Conservation (phyloP, 768 basidiomycete genomes). For the Phylloporus sp. region DNA sequence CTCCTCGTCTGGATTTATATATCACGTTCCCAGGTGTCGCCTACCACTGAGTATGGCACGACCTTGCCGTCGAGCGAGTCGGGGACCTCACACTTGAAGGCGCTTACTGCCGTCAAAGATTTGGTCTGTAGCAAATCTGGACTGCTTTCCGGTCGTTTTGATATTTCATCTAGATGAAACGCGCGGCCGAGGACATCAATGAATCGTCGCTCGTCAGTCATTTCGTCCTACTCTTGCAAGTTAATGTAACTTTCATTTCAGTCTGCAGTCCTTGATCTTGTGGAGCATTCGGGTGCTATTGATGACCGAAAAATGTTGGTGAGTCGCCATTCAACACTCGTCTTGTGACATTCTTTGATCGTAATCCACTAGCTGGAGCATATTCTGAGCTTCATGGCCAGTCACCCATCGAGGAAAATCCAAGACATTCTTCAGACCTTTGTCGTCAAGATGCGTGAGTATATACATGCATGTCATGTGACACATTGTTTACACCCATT, state of each 20-base stretch:
- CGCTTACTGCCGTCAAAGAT: conserved; percentile 28
- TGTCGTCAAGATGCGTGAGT: conserved; percentile 55
- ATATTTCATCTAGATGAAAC: conserved; percentile 22
- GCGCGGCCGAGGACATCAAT: conserved; percentile 29
- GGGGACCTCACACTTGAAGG: conserved; percentile 18
- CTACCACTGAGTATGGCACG: conserved; percentile 9
- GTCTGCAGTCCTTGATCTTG: conserved; percentile 58
- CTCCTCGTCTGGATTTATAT: neutral
- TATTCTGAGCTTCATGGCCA: conserved; percentile 57
- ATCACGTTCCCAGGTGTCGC: conserved; percentile 10
- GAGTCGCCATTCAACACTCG: conserved; percentile 21
- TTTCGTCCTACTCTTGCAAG: too few relatives aligned
- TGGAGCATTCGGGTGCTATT: conserved; percentile 56
- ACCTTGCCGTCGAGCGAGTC: conserved; percentile 13
- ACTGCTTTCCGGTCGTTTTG: neutral
- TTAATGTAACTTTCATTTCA: conserved; percentile 21
- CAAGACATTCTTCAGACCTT: conserved; percentile 38
- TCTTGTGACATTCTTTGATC: neutral
- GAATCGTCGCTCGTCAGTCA: conserved; percentile 25
- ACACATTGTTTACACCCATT: neutral
- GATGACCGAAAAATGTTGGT: conserved; percentile 80
- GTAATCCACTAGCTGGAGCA: conserved; percentile 58
- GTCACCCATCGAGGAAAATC: conserved; percentile 45
- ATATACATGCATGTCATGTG: neutral
- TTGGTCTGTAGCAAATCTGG: conserved; percentile 17